Evolutionary conservation across 805 yeast species (phyloP).

Genomic region (Schwanniomyces sp.): DNA sequence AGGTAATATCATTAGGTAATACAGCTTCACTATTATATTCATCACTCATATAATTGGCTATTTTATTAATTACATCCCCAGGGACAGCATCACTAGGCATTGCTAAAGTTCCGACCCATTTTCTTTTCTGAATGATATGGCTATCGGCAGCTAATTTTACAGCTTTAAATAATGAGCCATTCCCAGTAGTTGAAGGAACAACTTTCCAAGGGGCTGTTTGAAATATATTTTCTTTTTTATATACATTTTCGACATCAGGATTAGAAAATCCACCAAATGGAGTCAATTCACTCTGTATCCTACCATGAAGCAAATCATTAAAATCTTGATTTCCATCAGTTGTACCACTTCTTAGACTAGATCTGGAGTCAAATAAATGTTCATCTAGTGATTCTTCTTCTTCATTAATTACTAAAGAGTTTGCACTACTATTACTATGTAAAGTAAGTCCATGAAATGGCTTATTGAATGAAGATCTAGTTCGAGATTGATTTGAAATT

Average conservation of each 20-base stretch:
- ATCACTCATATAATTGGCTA: conserved; percentile 44
- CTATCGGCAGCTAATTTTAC: conserved; percentile 54
- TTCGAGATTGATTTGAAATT: conserved; percentile 13
- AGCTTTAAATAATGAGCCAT: conserved; percentile 87
- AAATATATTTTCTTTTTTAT: conserved; percentile 45
- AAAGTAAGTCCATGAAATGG: conserved; percentile 17
- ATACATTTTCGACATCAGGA: conserved; percentile 52
- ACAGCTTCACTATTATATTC: conserved; percentile 65
- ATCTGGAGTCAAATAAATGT: conserved; percentile 15
- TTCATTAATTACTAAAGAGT: conserved; percentile 31
- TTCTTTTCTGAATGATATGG: conserved; percentile 33
- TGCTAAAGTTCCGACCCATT: conserved; percentile 91
- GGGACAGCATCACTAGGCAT: conserved; percentile 88
- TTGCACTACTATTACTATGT: conserved; percentile 25
- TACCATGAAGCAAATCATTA: conserved; percentile 26
- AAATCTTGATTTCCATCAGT: conserved; percentile 13
- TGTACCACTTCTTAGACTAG: conserved; percentile 18
- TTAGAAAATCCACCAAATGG: conserved; percentile 77
- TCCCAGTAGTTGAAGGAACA: conserved; percentile 70
- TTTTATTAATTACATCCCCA: conserved; percentile 49
- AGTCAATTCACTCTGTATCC: conserved; percentile 39
- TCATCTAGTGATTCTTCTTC: conserved; percentile 29
- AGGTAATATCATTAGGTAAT: conserved; percentile 72
- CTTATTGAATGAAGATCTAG: conserved; percentile 14
- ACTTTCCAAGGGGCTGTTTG: conserved; percentile 72